Evolutionary conservation across 1,284 basidiomycete species (phyloP), one percentile per base, ranked within the genome.

Genomic region (Cryptococcus sp.): DNA sequence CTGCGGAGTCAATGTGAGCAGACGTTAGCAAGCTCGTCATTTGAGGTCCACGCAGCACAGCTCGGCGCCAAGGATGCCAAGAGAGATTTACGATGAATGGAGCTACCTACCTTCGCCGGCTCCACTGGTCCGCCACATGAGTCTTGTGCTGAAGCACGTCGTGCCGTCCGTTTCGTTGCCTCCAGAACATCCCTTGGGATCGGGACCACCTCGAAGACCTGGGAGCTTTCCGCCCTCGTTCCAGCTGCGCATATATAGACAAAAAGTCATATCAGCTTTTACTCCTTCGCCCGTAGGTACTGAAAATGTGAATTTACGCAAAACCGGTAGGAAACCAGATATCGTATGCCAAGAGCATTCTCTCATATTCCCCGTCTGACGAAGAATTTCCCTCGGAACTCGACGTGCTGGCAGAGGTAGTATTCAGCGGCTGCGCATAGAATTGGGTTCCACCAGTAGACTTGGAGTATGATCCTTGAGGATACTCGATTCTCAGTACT

Each of bases 181-280:
- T 6, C 78, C 78, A 3, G 76, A 75, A 64, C 78, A 80, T 5
- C 76, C 77, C 8, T 43, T 46, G 0, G 66, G 13, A 44, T 74
- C 72, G 0, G 69, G 63, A 8, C 78, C 78, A 22, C 78, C 78
- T 52, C 78, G 61, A 25, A 80, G 59, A 19, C 78, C 78, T 4
- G 78, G 76, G 3, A 80, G 67, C 61, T 79, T 80, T n/a, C 78
- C 78, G 10, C 78, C 78, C 45, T 65, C 63, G 55, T 72, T 72
- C 60, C 55, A 73, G 47, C 74, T 73, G 57, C 11, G 39, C 3
- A 38, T 16, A 39, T 34, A 5, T 17, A 11, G 22, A 15, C 11
- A 55, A 19, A n/a, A 3, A 29, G n/a, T 51, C 26, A 51, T 17
- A 44, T 50, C 46, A 47, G 46, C 46, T 5, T 20, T 44, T 6